Evolutionary conservation across 164 flowering plant genomes (phyloP), one percentile per base, ranked within the genome.

Genomic region (Stephania cephalantha): DNA sequence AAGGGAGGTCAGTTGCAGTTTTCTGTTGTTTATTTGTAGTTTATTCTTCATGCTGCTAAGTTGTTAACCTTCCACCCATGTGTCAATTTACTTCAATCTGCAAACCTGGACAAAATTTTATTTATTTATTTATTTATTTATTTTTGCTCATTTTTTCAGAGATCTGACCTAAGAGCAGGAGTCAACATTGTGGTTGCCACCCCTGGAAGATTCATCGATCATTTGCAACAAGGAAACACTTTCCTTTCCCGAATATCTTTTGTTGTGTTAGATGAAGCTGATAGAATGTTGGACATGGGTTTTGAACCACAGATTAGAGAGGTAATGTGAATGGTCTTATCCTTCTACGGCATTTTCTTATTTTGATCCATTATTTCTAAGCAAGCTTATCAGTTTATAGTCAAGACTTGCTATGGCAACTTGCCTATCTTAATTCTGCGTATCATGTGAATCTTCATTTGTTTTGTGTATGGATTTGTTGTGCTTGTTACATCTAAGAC

Each of bases 261-360:
- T 76, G 81, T 89, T 75, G 86, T 86, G 73, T 78, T 90, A 61
- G 94, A 90, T 76, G 94, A 90, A 78, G 94, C 94, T 73, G 94
- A 88, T 75, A 77, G 94, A 71, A 89, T 90, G 94, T 85, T 90
- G 73, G 94, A 88, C 68, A 87, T 88, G 92, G 94, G 92, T 11
- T 90, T 88, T 85, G 91, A 90, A 78, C 90, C 89, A 30, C 93
- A 90, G 46, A 75, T 79, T 46, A 79, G 76, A 75, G 83, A 81
- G 80, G 83, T 80, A 55, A 75, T 17, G 22, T 42, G 48, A 12
- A 65, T 15, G 74, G 45, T 31, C 13, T 50, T 64, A 5, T 53
- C 68, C 69, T 68, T 29, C 6, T 74, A 44, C 44, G 5, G 15
- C 31, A 48, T 73, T 22, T 68, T 68, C 50, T 50, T 50, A 1